These are phyloP conservation scores for Aspergillus felis DNA, from an alignment of 2,329 filamentous ascomycete genomes.

Conservation along the genomic window DNA sequence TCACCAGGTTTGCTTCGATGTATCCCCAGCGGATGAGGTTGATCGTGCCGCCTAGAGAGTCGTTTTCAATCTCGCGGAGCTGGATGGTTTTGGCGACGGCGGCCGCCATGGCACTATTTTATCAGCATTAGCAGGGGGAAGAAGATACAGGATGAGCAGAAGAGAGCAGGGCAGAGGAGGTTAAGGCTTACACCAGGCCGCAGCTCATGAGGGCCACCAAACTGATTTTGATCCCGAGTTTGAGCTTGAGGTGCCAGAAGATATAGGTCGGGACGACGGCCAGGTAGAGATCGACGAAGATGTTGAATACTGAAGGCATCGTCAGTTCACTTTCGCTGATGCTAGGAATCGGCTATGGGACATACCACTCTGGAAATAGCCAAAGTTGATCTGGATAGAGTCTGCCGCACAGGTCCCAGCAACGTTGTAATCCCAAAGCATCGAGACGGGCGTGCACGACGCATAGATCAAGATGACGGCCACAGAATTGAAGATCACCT, in stretches of 20 bases:
- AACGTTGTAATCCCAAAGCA: constrained; percentile 19
- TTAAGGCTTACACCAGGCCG: constrained; percentile 26
- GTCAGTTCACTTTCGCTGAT: neutral
- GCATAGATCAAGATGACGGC: constrained; percentile 24
- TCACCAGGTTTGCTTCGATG: constrained; percentile 28
- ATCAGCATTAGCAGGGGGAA: neutral
- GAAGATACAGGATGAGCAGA: neutral
- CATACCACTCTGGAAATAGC: constrained; percentile 25
- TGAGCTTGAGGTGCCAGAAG: constrained; percentile 33
- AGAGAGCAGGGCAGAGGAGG: no score
- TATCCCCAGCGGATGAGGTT: constrained; percentile 26
- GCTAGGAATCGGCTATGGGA: no score
- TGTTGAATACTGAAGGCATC: neutral
- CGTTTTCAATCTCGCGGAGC: constrained; percentile 18
- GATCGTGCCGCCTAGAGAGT: constrained; percentile 16
- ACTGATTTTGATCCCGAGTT: constrained; percentile 26
- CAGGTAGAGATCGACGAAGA: constrained; percentile 21
- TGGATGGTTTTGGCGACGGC: constrained; percentile 24
- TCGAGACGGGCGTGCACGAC: constrained; percentile 19
- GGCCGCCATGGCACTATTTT: constrained; percentile 22
- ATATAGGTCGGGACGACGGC: constrained; percentile 25
- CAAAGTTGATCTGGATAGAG: constrained; percentile 23
- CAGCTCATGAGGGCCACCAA: constrained; percentile 26
- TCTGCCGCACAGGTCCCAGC: constrained; percentile 18
- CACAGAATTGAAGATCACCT: constrained; percentile 20